Evolutionary conservation across 305 asterid genomes (phyloP).

Genomic region (Fraxinus floribunda): DNA sequence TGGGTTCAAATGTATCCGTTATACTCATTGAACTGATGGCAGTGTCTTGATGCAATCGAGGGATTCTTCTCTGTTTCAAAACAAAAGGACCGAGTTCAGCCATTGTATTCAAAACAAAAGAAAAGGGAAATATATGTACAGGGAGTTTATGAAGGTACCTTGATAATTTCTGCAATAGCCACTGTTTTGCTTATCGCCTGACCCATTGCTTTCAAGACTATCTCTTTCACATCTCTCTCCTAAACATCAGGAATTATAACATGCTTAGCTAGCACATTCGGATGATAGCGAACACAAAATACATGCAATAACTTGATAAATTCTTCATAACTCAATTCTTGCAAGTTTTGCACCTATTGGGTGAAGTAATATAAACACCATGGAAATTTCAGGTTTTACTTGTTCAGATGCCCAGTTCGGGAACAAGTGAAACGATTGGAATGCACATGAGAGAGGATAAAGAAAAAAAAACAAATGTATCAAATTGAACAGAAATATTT

Average conservation of each 20-base stretch:
- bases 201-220: constrained; percentile 57
- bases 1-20: constrained; percentile 25
- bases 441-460: neutral
- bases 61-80: constrained; percentile 40
- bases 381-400: neutral
- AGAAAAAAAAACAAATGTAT: neutral
- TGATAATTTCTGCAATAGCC: constrained; percentile 55
- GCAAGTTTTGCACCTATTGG: neutral
- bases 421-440: neutral
- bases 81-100: constrained; percentile 13
- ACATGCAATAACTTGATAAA: neutral
- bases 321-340: neutral
- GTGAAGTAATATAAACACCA: neutral
- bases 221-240: constrained; percentile 47
- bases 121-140: neutral
- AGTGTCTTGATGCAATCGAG: constrained; percentile 22
- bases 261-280: constrained; percentile 11
- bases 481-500: neutral
- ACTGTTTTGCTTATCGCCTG: constrained; percentile 64
- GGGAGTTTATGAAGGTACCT: constrained; percentile 35
- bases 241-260: constrained; percentile 22
- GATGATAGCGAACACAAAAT: neutral
- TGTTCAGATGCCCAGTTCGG: neutral
- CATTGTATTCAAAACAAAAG: neutral
- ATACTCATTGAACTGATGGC: constrained; percentile 21